phyloP scores from a whole-genome alignment of 2,329 filamentous ascomycete species.

The Phialemoniopsis sp. region DNA sequence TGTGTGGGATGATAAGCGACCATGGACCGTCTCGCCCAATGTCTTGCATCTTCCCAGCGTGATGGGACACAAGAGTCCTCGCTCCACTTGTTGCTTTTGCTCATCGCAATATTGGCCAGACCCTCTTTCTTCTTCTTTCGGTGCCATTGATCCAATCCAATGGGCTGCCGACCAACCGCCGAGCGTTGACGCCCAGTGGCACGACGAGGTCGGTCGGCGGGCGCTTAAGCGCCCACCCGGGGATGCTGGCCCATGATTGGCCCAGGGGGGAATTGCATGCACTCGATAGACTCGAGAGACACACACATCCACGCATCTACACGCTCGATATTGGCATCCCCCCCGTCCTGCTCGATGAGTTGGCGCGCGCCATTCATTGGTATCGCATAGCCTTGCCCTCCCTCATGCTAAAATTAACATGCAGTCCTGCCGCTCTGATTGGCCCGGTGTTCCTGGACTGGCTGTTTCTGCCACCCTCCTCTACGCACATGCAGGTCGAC shows the following conservation, averaged over 20 bases:
- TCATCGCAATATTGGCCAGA: too few species aligned
- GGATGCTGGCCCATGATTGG: constrained; percentile 13
- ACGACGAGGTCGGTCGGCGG: too few species aligned
- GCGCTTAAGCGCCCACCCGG: constrained; percentile 15
- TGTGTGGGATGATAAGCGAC: too few species aligned
- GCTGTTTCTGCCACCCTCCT: constrained; percentile 4
- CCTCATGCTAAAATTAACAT: constrained; percentile 28
- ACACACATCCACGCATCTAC: too few species aligned
- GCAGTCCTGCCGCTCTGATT: constrained; percentile 21
- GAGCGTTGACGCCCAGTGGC: background rate
- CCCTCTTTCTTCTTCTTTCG: too few species aligned
- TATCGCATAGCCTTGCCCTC: constrained; percentile 6
- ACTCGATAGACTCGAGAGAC: too few species aligned
- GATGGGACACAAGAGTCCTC: too few species aligned
- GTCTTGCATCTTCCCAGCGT: too few species aligned
- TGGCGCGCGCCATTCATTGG: constrained; percentile 35
- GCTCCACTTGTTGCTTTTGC: too few species aligned
- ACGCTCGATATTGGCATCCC: too few species aligned
- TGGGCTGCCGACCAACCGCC: too few species aligned
- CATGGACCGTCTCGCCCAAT: too few species aligned
- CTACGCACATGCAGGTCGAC: background rate
- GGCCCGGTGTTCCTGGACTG: constrained; percentile 11
- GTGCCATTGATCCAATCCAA: constrained; percentile 1
- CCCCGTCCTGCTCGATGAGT: constrained; percentile 6
- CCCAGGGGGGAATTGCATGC: background rate